Conservation (phyloP, 208 protist genomes). For the Leishmania mexicana region DNA sequence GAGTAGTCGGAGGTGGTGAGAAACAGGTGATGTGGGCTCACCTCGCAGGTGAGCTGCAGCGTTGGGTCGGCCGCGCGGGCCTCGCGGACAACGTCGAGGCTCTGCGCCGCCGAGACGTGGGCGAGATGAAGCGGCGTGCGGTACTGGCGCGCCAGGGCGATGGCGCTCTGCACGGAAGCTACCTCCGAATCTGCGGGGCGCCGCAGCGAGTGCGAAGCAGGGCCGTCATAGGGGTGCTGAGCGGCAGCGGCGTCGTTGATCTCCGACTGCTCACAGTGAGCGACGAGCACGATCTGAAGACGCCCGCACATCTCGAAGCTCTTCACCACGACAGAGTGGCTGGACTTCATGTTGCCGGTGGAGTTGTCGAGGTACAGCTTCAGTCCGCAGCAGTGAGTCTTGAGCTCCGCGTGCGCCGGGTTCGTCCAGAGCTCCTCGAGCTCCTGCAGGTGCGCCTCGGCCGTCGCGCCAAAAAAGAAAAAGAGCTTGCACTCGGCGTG, state of each 20-base stretch:
- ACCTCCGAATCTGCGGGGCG: constrained; percentile 75
- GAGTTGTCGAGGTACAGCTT: constrained; percentile 92
- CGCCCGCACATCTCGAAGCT: constrained; percentile 79
- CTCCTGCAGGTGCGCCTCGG: constrained; percentile 58
- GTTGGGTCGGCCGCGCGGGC: constrained; percentile 53
- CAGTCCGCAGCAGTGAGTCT: constrained; percentile 68
- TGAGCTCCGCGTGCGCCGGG: constrained; percentile 48
- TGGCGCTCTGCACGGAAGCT: constrained; percentile 64
- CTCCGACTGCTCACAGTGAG: constrained; percentile 87
- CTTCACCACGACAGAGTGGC: constrained; percentile 50
- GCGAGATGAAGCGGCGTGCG: constrained; percentile 89
- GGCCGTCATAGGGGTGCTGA: constrained; percentile 62
- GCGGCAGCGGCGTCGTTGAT: constrained; percentile 70
- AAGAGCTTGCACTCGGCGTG: constrained; percentile 46
- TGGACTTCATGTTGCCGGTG: constrained; percentile 86
- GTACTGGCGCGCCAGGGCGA: constrained; percentile 61
- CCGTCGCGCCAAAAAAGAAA: constrained; percentile 88
- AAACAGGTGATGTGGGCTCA: constrained; percentile 93
- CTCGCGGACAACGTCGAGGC: constrained; percentile 76
- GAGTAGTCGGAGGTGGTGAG: constrained; percentile 79
- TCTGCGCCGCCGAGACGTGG: constrained; percentile 87
- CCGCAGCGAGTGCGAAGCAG: constrained; percentile 78
- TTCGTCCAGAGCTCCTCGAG: constrained; percentile 78
- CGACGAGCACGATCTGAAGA: constrained; percentile 76
- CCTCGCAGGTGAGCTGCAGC: constrained; percentile 88